A percentile compares a stretch with the other conserved stretches of the same genome.
Conservation (phyloP, 768 basidiomycete species). For the Mrakia hoshinonis region DNA sequence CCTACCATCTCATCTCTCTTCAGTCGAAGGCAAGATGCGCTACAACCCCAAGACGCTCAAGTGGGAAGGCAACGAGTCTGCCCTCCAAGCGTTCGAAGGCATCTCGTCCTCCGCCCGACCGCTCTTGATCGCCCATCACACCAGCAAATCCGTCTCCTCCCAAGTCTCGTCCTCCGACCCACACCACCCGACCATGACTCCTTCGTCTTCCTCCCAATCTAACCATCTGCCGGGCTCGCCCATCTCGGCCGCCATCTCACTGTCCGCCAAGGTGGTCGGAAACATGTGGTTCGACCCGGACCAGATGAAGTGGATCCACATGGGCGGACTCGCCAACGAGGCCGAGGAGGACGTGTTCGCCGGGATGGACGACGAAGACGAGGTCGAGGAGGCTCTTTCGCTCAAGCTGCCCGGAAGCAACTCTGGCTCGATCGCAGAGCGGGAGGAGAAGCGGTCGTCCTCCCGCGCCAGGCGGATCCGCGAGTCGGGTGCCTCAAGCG, state of each 20-base stretch:
- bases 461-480: neutral
- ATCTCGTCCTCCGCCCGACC: constrained; percentile 71
- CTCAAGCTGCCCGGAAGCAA: neutral
- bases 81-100: constrained; percentile 77
- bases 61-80: constrained; percentile 96
- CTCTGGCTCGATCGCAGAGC: neutral
- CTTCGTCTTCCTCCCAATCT: constrained; percentile 42
- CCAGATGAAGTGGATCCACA: constrained; percentile 91
- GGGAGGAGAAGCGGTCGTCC: neutral
- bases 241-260: constrained; percentile 12
- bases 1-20: neutral
- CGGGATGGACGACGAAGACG: constrained; percentile 80
- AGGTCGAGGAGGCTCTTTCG: constrained; percentile 45
- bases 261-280: constrained; percentile 74
- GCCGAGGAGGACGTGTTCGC: constrained; percentile 95
- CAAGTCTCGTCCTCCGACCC: constrained; percentile 46
- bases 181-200: constrained; percentile 41
- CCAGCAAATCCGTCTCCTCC: constrained; percentile 75
- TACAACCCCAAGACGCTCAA: constrained; percentile 85
- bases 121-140: constrained; percentile 88
- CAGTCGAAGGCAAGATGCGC: constrained; percentile 92
- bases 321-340: constrained; percentile 59
- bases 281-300: constrained; percentile 96
- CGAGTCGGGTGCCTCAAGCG: constrained; percentile 52
- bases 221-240: neutral